A percentile compares a stretch with the other conserved stretches of the same genome.
These are phyloP conservation scores for Pinus albicaulis DNA, from an alignment of 75 land plant genomes.

Conservation along the genomic window DNA sequence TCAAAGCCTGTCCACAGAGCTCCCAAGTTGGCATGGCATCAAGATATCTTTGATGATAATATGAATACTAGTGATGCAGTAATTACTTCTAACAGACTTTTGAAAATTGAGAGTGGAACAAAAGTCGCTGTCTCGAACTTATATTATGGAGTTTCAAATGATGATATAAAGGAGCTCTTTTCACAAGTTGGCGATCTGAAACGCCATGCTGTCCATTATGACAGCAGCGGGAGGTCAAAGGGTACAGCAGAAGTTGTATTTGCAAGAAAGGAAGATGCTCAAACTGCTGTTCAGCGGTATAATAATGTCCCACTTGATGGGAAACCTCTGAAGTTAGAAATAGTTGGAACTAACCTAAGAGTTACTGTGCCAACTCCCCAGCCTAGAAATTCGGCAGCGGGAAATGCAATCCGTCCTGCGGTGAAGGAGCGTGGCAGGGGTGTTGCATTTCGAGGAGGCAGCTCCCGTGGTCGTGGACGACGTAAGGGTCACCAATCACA, in stretches of 20 bases:
- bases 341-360: slow-evolving; percentile 64
- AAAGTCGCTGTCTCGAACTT: slow-evolving; percentile 83
- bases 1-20: too few relatives aligned
- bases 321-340: slow-evolving; percentile 89
- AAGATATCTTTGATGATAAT: too few relatives aligned
- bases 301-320: slow-evolving; percentile 96
- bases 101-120: slow-evolving; percentile 78
- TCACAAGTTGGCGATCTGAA: too few relatives aligned
- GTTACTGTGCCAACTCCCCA: slow-evolving; percentile 27
- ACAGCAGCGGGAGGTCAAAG: too few relatives aligned
- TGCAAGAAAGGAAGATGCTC: too few relatives aligned
- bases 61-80: too few relatives aligned
- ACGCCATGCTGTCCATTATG: too few relatives aligned
- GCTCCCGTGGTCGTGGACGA: slow-evolving; percentile 37
- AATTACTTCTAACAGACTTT: slow-evolving; percentile 20
- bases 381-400: slow-evolving; percentile 20
- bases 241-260: too few relatives aligned
- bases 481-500: slow-evolving; percentile 39
- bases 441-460: slow-evolving; percentile 10
- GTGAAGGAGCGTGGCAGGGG: neutral
- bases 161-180: slow-evolving; percentile 30
- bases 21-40: too few relatives aligned
- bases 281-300: slow-evolving; percentile 75
- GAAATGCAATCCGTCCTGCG: slow-evolving; percentile 1
- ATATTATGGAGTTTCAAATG: slow-evolving; percentile 88